Base-by-base conservation (phyloP, 192 early-diverging fungal species). In the Powellomyces hirtus region DNA sequence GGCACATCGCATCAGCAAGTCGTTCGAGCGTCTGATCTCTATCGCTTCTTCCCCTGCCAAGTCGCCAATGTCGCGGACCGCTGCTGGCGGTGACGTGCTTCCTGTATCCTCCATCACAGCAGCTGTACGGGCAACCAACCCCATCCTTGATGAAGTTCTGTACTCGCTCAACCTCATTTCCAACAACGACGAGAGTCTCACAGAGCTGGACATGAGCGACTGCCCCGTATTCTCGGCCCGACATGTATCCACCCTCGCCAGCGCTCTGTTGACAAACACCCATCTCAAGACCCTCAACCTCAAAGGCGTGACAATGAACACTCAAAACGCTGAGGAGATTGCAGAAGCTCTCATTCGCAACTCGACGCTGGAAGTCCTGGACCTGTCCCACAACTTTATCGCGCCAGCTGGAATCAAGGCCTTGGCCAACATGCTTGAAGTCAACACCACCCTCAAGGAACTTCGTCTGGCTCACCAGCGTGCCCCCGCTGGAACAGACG, bases 141-240 rank as follows among this genome's bases (percentile, higher is more conserved):
- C 82, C 8, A 74, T 84, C 35, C 64, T 81, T 4, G 82, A 84
- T 37, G 82, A 84, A 56, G 38, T 84, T 16, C 53, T 79, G 22
- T 65, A 77, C 66, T 42, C 77, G 26, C 51, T 84, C 55, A 34
- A 72, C 34, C 64, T 77, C 24, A 66, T 84, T 8, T 11, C 26
- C 36, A 56, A 67, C 14, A 76, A 84, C 66, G 82, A 84, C 46
- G 66, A 66, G 4, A 31, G 34, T 1, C 50, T 84, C 26, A 73
- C 62, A 7, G 58, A 57, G 2, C 66, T 84, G 44, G 82, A 84
- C 69, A 31, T 81, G 37, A 81, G 73, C 58, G 75, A 84, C 74
- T 80, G 70, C 62, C 38, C 50, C 1, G 62, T 84, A 14, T 73
- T 80, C 62, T 56, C 77, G 11, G 13, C 63, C 20, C 37, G n/a